A percentile compares a stretch with the other conserved stretches of the same genome.
Conservation (phyloP, 371 early-diverging fungal genomes). For the Mortierella sp. region DNA sequence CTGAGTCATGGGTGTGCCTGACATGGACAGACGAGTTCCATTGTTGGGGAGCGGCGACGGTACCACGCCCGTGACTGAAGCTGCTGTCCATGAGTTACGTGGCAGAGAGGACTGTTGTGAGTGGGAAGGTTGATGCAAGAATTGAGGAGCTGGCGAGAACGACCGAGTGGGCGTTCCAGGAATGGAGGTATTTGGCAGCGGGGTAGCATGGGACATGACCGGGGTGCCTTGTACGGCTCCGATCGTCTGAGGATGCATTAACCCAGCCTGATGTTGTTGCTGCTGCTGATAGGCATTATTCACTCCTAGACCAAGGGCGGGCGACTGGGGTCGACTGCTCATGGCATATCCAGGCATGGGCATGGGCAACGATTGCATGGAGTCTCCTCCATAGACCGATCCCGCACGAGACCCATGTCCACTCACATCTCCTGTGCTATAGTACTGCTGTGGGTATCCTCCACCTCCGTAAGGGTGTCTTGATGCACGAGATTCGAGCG, state of each 20-base stretch:
- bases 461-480: neutral
- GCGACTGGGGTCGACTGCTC: slow-evolving; percentile 41
- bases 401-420: slow-evolving; percentile 26
- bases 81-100: too few species aligned
- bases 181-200: neutral
- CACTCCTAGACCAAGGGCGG: slow-evolving; percentile 31
- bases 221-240: too few species aligned
- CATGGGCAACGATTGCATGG: slow-evolving; percentile 17
- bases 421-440: neutral
- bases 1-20: slow-evolving; percentile 31
- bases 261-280: slow-evolving; percentile 4
- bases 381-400: slow-evolving; percentile 29
- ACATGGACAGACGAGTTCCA: slow-evolving; percentile 24
- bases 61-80: slow-evolving; percentile 3
- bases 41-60: slow-evolving; percentile 9
- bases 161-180: slow-evolving; percentile 42
- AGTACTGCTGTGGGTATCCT: slow-evolving; percentile 1
- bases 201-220: neutral
- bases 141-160: slow-evolving; percentile 38
- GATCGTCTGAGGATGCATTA: slow-evolving; percentile 12
- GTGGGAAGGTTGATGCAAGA: slow-evolving; percentile 6
- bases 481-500: slow-evolving; percentile 59
- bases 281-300: neutral
- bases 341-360: neutral
- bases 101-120: too few species aligned